Evolutionary conservation across 1,139 yeast genomes (phyloP).

Genomic region (Blastobotrys persicus): DNA sequence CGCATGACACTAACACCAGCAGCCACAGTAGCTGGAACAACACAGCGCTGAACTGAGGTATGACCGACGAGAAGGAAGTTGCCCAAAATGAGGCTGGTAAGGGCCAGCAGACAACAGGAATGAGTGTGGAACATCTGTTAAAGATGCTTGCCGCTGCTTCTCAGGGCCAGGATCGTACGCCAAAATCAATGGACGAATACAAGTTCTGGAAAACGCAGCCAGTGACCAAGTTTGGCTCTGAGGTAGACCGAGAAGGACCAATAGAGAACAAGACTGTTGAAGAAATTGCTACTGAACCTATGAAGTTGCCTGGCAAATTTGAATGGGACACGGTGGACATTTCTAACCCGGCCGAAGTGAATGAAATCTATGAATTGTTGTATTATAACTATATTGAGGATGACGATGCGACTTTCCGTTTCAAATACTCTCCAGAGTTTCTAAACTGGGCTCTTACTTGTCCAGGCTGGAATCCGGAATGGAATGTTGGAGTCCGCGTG

Average conservation of each 20-base stretch:
- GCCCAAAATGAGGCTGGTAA: not conserved
- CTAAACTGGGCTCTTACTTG: slow-evolving; percentile 92
- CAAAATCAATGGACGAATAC: slow-evolving; percentile 80
- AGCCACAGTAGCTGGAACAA: not conserved
- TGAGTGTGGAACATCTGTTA: slow-evolving; percentile 42
- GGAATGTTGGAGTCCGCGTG: slow-evolving; percentile 94
- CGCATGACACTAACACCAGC: too few relatives aligned
- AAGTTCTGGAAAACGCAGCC: slow-evolving; percentile 99
- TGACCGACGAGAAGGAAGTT: slow-evolving; percentile 7
- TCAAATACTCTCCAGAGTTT: slow-evolving; percentile 80
- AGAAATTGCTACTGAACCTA: slow-evolving; percentile 69
- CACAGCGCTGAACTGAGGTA: not conserved
- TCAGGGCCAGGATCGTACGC: slow-evolving; percentile 17
- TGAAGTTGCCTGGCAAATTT: slow-evolving; percentile 70
- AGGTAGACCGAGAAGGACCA: slow-evolving; percentile 75
- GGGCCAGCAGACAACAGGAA: slow-evolving; percentile 25
- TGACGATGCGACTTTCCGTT: slow-evolving; percentile 85
- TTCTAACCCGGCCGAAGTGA: slow-evolving; percentile 53
- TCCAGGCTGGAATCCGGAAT: slow-evolving; percentile 87
- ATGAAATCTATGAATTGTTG: slow-evolving; percentile 73
- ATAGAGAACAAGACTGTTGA: slow-evolving; percentile 71
- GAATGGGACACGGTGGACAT: slow-evolving; percentile 88
- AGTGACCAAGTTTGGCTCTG: slow-evolving; percentile 69
- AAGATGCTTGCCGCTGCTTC: slow-evolving; percentile 33
- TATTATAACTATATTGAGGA: slow-evolving; percentile 95